Percentiles rank a stretch among this genome's conserved stretches.
These are phyloP conservation scores for Hymenoscyphus albidus DNA, from an alignment of 2,329 filamentous ascomycete species.

Conservation along the genomic window DNA sequence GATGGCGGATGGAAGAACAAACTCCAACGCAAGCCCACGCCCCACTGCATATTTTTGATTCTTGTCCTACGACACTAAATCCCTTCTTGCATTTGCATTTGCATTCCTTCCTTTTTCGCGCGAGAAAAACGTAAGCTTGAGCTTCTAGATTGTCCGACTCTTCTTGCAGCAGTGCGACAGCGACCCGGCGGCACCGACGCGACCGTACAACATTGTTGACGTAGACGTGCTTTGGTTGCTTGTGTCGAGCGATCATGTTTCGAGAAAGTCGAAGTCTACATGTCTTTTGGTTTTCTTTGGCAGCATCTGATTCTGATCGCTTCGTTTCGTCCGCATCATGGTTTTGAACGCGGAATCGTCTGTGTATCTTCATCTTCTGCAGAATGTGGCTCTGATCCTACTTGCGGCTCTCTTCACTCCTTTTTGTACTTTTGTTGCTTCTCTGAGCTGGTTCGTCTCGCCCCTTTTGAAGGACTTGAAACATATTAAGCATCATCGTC, in stretches of 20 bases:
- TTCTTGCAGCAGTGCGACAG: background rate
- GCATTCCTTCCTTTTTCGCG: background rate
- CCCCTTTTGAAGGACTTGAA: constrained; percentile 11
- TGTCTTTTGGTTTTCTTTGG: background rate
- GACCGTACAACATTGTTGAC: background rate
- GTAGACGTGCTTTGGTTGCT: background rate
- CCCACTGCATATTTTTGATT: background rate
- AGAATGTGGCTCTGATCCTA: constrained; percentile 45
- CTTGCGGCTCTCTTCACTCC: constrained; percentile 23
- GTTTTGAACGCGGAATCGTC: constrained; percentile 20
- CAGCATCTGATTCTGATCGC: background rate
- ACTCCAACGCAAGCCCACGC: background rate
- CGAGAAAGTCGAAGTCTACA: background rate
- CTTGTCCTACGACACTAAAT: background rate
- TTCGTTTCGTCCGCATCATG: constrained; percentile 14
- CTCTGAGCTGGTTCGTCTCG: constrained; percentile 10
- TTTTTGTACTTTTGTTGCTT: constrained; percentile 23
- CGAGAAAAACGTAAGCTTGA: background rate
- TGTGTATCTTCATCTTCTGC: constrained; percentile 39
- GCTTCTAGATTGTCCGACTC: background rate
- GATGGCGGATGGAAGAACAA: background rate
- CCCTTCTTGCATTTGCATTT: background rate
- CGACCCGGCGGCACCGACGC: background rate
- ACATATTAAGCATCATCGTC: constrained; percentile 12
- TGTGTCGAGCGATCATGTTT: constrained; percentile 1